phyloP scores from a whole-genome alignment of 129 eudicot species.

The Centaurea solstitialis region DNA sequence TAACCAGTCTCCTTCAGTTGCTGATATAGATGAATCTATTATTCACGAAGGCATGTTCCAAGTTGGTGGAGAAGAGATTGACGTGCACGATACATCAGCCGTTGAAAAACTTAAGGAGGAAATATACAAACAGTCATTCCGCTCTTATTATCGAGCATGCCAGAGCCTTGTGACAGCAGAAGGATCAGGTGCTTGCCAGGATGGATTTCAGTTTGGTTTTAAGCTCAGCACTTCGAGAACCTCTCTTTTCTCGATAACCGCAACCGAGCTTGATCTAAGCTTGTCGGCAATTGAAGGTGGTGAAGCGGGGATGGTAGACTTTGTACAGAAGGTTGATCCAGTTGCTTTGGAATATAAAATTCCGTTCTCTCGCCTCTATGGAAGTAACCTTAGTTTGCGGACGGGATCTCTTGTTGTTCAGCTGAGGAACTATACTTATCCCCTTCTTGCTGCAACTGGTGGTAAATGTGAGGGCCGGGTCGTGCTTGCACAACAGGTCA shows the following conservation, averaged over 20 bases:
- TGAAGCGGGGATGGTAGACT: slow-evolving; percentile 91
- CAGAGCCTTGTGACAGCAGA: slow-evolving; percentile 60
- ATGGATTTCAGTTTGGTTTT: slow-evolving; percentile 93
- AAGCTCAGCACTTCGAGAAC: slow-evolving; percentile 71
- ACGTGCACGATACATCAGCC: slow-evolving; percentile 61
- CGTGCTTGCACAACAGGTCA: slow-evolving; percentile 96
- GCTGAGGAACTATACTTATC: slow-evolving; percentile 80
- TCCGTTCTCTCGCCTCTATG: slow-evolving; percentile 90
- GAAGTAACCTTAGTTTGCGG: slow-evolving; percentile 64
- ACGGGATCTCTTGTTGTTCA: slow-evolving; percentile 80
- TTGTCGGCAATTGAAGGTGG: slow-evolving; percentile 90
- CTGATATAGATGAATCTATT: slow-evolving; percentile 53
- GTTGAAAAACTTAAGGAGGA: slow-evolving; percentile 71
- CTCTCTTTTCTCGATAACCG: slow-evolving; percentile 75
- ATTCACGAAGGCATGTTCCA: slow-evolving; percentile 36
- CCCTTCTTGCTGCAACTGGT: slow-evolving; percentile 73
- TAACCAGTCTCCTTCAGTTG: slow-evolving; percentile 42
- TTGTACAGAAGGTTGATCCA: slow-evolving; percentile 90
- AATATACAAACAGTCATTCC: slow-evolving; percentile 74
- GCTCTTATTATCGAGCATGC: slow-evolving; percentile 87
- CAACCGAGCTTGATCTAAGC: slow-evolving; percentile 73
- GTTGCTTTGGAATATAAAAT: slow-evolving; percentile 70
- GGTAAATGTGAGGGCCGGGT: slow-evolving; percentile 95
- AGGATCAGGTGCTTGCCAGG: slow-evolving; percentile 90
- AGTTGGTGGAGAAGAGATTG: slow-evolving; percentile 59